Conservation (phyloP, 2,329 filamentous ascomycete species). For the Aspergillus cejpii region DNA sequence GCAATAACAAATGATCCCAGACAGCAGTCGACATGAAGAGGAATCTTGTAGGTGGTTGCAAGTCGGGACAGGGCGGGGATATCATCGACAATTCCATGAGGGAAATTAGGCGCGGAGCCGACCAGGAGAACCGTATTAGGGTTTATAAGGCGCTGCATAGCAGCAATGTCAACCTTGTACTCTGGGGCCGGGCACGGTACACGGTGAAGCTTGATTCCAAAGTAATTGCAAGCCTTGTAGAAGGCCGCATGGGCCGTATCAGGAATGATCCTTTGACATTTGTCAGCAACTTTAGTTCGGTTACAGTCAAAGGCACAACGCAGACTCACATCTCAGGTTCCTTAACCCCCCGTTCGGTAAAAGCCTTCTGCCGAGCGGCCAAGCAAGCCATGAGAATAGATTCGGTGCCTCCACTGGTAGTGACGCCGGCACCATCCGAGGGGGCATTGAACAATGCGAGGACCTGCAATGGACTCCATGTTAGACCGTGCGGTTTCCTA, state of each 20-base stretch:
- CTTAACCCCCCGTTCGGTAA: constrained; percentile 74
- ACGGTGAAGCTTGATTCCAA: constrained; percentile 89
- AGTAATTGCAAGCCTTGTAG: constrained; percentile 90
- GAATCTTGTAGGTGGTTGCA: constrained; percentile 69
- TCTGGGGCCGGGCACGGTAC: constrained; percentile 77
- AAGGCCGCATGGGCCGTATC: constrained; percentile 95
- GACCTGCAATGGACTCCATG: constrained; percentile 38
- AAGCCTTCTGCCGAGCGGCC: constrained; percentile 82
- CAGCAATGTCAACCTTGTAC: constrained; percentile 75
- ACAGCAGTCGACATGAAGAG: constrained; percentile 95
- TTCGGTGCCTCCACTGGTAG: constrained; percentile 89
- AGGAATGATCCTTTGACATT: constrained; percentile 66
- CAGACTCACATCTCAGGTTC: constrained; percentile 81
- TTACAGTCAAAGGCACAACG: background rate
- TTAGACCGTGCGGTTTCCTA: constrained; percentile 1
- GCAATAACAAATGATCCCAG: constrained; percentile 92
- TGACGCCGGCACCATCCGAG: constrained; percentile 74
- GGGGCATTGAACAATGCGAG: constrained; percentile 84
- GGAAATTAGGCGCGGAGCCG: constrained; percentile 93
- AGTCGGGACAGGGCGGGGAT: constrained; percentile 78
- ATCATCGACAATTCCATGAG: constrained; percentile 96
- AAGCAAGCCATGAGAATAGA: constrained; percentile 95
- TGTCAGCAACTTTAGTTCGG: constrained; percentile 16
- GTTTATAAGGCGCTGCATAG: constrained; percentile 80
- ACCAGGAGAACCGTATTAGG: constrained; percentile 90